Evolutionary conservation across 495 filamentous ascomycete species (phyloP).

Genomic region (Aspergillus coremiiformis): DNA sequence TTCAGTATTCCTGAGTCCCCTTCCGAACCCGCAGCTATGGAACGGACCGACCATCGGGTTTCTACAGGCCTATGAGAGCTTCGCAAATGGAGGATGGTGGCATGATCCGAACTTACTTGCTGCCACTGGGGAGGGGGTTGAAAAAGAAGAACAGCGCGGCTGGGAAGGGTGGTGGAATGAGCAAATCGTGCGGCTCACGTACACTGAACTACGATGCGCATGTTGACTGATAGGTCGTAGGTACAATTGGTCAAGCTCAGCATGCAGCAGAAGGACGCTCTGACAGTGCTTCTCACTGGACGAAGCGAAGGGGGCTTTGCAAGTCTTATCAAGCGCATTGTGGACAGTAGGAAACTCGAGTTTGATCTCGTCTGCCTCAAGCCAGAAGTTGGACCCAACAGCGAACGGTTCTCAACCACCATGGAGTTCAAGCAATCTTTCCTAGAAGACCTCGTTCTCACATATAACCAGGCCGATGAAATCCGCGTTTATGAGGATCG

Average conservation of each 20-base stretch:
- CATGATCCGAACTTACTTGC: slow-evolving; percentile 81
- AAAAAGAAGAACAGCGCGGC: slow-evolving; percentile 70
- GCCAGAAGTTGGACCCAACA: slow-evolving; percentile 70
- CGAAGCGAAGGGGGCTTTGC: slow-evolving; percentile 69
- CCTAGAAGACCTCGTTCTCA: slow-evolving; percentile 69
- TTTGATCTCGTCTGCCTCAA: slow-evolving; percentile 91
- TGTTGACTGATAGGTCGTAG: slow-evolving; percentile 33
- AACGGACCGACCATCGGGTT: slow-evolving; percentile 64
- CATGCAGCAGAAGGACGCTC: slow-evolving; percentile 78
- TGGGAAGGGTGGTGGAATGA: slow-evolving; percentile 99
- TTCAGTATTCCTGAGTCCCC: slow-evolving; percentile 79
- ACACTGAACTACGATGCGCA: neutral
- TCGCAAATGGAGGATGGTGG: slow-evolving; percentile 94
- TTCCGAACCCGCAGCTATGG: slow-evolving; percentile 89
- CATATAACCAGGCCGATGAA: slow-evolving; percentile 75
- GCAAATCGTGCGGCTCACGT: slow-evolving; percentile 51
- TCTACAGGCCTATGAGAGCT: slow-evolving; percentile 64
- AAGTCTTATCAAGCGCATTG: slow-evolving; percentile 76
- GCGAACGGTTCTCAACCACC: slow-evolving; percentile 66
- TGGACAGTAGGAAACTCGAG: slow-evolving; percentile 65
- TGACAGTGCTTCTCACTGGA: slow-evolving; percentile 87
- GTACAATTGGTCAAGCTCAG: slow-evolving; percentile 74
- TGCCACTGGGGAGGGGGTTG: slow-evolving; percentile 77
- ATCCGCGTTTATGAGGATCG: slow-evolving; percentile 66
- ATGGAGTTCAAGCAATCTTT: slow-evolving; percentile 85